A percentile compares a stretch with the other conserved stretches of the same genome.
These are phyloP conservation scores for Lasiodiplodia sp. DNA, from an alignment of 2,329 filamentous ascomycete species.

Conservation along the genomic window DNA sequence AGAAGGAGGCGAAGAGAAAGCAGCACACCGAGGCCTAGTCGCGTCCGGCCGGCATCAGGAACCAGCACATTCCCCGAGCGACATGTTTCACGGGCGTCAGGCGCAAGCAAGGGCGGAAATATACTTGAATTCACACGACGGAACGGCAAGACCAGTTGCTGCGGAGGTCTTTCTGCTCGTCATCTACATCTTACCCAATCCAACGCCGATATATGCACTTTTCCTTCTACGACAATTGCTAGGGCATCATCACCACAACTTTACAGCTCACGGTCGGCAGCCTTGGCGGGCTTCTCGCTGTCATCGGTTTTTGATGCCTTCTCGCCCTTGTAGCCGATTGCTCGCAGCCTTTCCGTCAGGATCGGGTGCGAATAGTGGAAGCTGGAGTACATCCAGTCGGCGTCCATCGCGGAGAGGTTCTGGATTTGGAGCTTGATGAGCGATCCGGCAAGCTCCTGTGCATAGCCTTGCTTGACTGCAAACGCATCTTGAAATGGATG, in stretches of 20 bases:
- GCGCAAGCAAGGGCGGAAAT: constrained; percentile 3
- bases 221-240: not conserved
- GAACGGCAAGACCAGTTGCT: not conserved
- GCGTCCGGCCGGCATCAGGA: not conserved
- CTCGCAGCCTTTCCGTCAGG: constrained; percentile 88
- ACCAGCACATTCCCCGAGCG: not conserved
- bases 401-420: constrained; percentile 98
- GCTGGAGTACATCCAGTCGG: constrained; percentile 96
- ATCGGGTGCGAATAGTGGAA: constrained; percentile 99
- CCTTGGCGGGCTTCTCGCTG: constrained; percentile 68
- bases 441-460: constrained; percentile 80
- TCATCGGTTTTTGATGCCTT: constrained; percentile 61
- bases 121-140: constrained; percentile 6
- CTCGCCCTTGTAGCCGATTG: constrained; percentile 83
- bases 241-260: not conserved
- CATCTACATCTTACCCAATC: constrained; percentile 12
- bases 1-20: constrained; percentile 44
- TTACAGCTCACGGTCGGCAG: constrained; percentile 78
- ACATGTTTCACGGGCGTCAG: not conserved
- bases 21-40: constrained; percentile 31
- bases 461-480: constrained; percentile 83
- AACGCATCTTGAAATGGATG: constrained; percentile 71
- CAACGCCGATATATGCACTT: constrained; percentile 28
- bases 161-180: not conserved
- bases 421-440: constrained; percentile 98